phyloP scores from a whole-genome alignment of 306 rosid genomes.

The Trichosanthes cucumerina region DNA sequence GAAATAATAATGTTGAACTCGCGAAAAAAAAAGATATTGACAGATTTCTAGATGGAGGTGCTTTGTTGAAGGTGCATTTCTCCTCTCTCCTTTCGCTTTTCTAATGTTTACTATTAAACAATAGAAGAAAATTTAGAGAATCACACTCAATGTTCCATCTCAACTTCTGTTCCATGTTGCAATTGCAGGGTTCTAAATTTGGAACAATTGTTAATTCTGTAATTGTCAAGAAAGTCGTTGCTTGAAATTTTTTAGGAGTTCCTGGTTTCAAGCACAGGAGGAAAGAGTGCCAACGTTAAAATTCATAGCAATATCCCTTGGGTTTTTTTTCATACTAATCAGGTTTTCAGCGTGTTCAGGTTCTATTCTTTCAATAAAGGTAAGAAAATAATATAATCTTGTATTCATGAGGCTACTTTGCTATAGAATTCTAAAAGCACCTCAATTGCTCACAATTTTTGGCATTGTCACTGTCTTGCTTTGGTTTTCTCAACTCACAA shows the following conservation, averaged over 20 bases:
- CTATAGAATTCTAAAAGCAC: slow-evolving; percentile 9
- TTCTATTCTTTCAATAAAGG: neutral
- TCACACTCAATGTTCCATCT: neutral
- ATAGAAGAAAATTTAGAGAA: neutral
- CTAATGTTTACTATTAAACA: neutral
- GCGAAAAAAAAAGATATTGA: slow-evolving; percentile 95
- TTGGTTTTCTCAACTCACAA: slow-evolving; percentile 43
- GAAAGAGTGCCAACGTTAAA: slow-evolving; percentile 8
- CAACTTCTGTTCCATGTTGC: neutral
- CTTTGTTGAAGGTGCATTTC: slow-evolving; percentile 71
- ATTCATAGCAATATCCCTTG: slow-evolving; percentile 11
- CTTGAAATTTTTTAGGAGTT: slow-evolving; percentile 31
- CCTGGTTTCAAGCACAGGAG: slow-evolving; percentile 23
- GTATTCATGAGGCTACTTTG: neutral
- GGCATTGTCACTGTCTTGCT: slow-evolving; percentile 51
- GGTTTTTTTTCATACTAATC: too few relatives aligned
- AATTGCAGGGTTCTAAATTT: slow-evolving; percentile 83
- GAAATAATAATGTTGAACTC: slow-evolving; percentile 76
- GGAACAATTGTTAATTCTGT: slow-evolving; percentile 78
- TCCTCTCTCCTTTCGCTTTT: neutral
- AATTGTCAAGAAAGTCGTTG: slow-evolving; percentile 85
- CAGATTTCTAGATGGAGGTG: slow-evolving; percentile 97
- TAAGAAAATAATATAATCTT: neutral
- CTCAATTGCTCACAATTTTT: slow-evolving; percentile 47
- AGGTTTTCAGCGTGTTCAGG: slow-evolving; percentile 16